phyloP scores from a whole-genome alignment of 768 basidiomycete genomes.

The Piloderma croceum region DNA sequence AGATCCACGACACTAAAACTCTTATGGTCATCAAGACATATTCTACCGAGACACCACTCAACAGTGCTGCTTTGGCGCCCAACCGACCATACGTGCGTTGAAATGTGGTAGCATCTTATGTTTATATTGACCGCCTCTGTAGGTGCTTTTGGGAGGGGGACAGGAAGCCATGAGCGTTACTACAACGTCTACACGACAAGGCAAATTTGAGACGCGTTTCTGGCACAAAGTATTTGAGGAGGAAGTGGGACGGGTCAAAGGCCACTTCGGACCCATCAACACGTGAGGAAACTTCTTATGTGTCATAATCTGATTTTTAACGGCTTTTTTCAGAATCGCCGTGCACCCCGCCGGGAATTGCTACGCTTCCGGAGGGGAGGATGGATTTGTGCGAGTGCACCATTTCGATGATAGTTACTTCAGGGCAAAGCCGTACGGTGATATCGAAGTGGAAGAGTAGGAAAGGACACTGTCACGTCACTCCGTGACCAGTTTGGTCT shows the following conservation, averaged over 20 bases:
- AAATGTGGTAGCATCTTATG: neutral
- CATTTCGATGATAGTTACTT: conserved; percentile 95
- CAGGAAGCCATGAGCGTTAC: conserved; percentile 98
- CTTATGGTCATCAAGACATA: conserved; percentile 90
- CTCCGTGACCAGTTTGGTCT: too few relatives aligned
- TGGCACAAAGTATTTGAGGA: conserved; percentile 98
- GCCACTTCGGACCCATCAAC: conserved; percentile 95
- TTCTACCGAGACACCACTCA: conserved; percentile 89
- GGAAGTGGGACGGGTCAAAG: conserved; percentile 95
- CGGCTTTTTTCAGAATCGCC: conserved; percentile 60
- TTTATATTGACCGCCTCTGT: neutral
- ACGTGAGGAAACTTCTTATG: conserved; percentile 56
- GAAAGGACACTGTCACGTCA: too few relatives aligned
- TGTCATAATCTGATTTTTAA: conserved; percentile 6
- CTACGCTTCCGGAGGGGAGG: conserved; percentile 95
- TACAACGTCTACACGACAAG: conserved; percentile 87
- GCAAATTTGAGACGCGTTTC: conserved; percentile 97
- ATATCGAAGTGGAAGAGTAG: conserved; percentile 74
- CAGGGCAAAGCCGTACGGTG: conserved; percentile 86
- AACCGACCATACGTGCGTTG: conserved; percentile 79
- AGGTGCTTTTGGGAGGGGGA: conserved; percentile 92
- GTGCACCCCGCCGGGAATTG: conserved; percentile 83
- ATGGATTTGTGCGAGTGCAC: conserved; percentile 88
- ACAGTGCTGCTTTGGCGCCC: conserved; percentile 85
- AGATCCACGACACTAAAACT: conserved; percentile 87